Base-by-base conservation (phyloP, 2,329 filamentous ascomycete genomes). In the Neoarthrinium moseri region DNA sequence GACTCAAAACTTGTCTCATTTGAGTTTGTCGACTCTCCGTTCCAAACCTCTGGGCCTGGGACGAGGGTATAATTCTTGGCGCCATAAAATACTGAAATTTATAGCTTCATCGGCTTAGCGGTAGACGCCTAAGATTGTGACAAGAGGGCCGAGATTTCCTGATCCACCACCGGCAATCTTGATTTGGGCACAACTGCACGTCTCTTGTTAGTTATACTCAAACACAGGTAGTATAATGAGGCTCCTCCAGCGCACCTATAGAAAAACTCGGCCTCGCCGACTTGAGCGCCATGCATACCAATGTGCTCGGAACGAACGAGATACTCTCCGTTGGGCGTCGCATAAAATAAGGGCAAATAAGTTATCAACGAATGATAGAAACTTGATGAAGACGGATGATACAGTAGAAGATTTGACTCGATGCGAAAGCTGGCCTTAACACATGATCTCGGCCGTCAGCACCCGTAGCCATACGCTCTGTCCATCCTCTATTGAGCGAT, bases 181-280 rank as follows among this genome's bases (percentile, higher is more conserved):
- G 50, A 75, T 58, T 50, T 75, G 73, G 1, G 69, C 72, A 52
- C 74, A 77, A 43, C 32, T 35, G 10, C 13, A 20, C n/a, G 11
- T 17, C 4, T 35, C n/a, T n/a, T 10, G 6, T 35, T 4, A 35
- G 32, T 17, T 18, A 7, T 29, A 80, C 71, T 24, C 83, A 5
- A 35, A 35, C 17, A n/a, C n/a, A n/a, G n/a, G n/a, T n/a, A n/a
- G n/a, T n/a, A n/a, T n/a, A n/a, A n/a, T n/a, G n/a, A 35, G 20
- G 20, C 32, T 35, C 32, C n/a, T n/a, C n/a, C n/a, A n/a, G n/a
- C n/a, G n/a, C n/a, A 35, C 32, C 32, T 17, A 3, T 5, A 15
- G 32, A 15, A 35, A 18, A 35, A 35, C 17, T 35, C 32, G 17
- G 32, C 32, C 17, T 35, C 13, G 13, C 32, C 32, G 17, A 13